Evolutionary conservation across 805 yeast genomes (phyloP).

Genomic region (Teunomyces panamensis): DNA sequence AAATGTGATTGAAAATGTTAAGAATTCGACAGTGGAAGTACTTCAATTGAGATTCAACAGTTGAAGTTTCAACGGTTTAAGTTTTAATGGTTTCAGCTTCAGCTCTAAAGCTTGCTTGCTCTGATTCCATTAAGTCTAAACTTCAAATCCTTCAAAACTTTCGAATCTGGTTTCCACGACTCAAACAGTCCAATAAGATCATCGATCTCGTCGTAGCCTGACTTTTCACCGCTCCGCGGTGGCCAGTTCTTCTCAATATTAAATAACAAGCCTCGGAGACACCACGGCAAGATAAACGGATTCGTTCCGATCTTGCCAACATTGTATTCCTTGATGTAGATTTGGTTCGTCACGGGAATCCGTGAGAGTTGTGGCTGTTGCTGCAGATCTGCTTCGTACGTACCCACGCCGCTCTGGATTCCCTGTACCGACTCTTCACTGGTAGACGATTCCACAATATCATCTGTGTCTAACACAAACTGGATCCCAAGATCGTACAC

Average conservation of each 20-base stretch:
- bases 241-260: slow-evolving; percentile 54
- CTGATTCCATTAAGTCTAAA: slow-evolving; percentile 62
- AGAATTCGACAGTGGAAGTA: too few relatives aligned
- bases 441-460: slow-evolving; percentile 29
- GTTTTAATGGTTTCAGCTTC: neutral
- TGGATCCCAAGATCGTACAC: slow-evolving; percentile 81
- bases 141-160: slow-evolving; percentile 78
- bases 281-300: slow-evolving; percentile 91
- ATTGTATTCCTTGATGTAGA: slow-evolving; percentile 47
- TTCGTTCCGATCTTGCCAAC: slow-evolving; percentile 68
- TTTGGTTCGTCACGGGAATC: slow-evolving; percentile 33
- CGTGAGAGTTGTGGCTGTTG: slow-evolving; percentile 9
- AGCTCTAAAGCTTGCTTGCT: slow-evolving; percentile 28
- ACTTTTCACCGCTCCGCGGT: slow-evolving; percentile 3
- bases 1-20: too few relatives aligned
- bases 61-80: too few relatives aligned
- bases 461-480: slow-evolving; percentile 72
- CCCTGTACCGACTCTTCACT: neutral
- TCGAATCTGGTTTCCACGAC: slow-evolving; percentile 83
- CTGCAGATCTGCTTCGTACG: slow-evolving; percentile 11
- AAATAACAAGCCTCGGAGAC: slow-evolving; percentile 75
- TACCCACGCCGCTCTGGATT: slow-evolving; percentile 14
- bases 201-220: slow-evolving; percentile 52
- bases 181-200: slow-evolving; percentile 70
- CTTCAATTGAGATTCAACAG: too few relatives aligned